Evolutionary conservation across 192 early-diverging fungal genomes (phyloP).

Genomic region (Coemansia furcata): DNA sequence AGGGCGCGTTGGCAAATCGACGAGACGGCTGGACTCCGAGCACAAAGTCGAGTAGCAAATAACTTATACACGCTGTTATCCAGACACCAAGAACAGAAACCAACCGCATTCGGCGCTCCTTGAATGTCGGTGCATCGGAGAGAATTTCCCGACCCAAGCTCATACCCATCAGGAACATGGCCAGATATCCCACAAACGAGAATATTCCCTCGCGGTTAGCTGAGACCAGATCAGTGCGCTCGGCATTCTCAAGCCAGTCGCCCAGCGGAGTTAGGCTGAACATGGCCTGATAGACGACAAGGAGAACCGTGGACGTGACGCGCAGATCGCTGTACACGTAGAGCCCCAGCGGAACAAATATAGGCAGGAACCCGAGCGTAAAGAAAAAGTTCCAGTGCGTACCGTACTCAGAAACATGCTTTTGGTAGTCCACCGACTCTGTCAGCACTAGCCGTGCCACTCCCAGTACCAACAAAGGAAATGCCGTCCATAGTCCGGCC

Average conservation of each 20-base stretch:
- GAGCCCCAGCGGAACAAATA: constrained; percentile 68
- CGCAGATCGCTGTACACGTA: constrained; percentile 53
- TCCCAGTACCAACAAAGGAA: constrained; percentile 75
- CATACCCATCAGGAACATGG: constrained; percentile 77
- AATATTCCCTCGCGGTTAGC: constrained; percentile 91
- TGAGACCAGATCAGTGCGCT: constrained; percentile 67
- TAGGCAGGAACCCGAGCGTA: constrained; percentile 83
- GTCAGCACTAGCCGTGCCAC: constrained; percentile 66
- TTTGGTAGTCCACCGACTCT: constrained; percentile 88
- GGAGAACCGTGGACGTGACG: constrained; percentile 57
- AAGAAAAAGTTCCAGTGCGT: constrained; percentile 99
- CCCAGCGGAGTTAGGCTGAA: constrained; percentile 61
- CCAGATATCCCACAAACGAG: constrained; percentile 79
- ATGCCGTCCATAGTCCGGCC: constrained; percentile 53
- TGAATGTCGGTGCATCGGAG: constrained; percentile 42
- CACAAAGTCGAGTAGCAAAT: constrained; percentile 55
- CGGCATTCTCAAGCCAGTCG: constrained; percentile 73
- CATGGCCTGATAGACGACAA: constrained; percentile 61
- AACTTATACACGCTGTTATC: constrained; percentile 49
- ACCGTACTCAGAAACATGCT: constrained; percentile 93
- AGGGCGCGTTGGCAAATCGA: constrained; percentile 72
- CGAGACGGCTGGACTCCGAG: constrained; percentile 64
- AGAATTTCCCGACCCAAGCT: constrained; percentile 68
- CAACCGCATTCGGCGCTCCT: constrained; percentile 51
- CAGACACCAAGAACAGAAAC: constrained; percentile 46